Evolutionary conservation across 2,329 filamentous ascomycete species (phyloP).

Genomic region (Microthyrium microscopicum): DNA sequence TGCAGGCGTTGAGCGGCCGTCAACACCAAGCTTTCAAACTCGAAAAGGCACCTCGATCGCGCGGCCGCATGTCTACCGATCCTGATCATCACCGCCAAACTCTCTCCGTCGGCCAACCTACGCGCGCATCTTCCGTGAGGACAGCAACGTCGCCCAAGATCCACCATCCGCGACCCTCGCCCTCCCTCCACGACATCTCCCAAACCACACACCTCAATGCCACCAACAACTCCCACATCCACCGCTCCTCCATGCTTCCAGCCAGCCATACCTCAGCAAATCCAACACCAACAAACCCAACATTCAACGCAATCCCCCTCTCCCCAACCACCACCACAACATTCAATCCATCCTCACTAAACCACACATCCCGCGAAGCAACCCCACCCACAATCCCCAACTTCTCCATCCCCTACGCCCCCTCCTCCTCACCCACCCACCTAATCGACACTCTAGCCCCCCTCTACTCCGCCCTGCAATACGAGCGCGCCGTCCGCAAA

Average conservation of each 20-base stretch:
- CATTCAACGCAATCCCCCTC: not conserved
- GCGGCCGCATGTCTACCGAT: not conserved
- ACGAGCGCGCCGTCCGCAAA: slow-evolving; percentile 9
- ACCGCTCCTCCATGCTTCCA: not conserved
- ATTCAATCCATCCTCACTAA: not conserved
- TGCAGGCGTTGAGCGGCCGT: slow-evolving; percentile 3
- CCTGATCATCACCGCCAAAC: not conserved
- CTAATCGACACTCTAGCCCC: slow-evolving; percentile 7
- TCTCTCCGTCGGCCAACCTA: not conserved
- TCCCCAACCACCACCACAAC: not conserved
- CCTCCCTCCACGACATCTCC: too few relatives aligned
- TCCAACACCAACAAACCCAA: not conserved
- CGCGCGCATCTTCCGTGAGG: not conserved
- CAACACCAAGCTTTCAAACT: slow-evolving; percentile 1
- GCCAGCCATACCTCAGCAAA: not conserved
- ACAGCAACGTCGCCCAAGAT: not conserved
- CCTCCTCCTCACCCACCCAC: not conserved
- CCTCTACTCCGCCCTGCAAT: slow-evolving; percentile 7
- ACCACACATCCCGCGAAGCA: not conserved
- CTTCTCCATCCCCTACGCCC: not conserved
- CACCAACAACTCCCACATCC: too few relatives aligned
- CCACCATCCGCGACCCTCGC: not conserved
- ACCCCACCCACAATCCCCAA: not conserved
- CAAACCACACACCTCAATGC: too few relatives aligned
- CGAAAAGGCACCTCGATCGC: slow-evolving; percentile 1